Base-by-base conservation (phyloP, 2,329 filamentous ascomycete genomes). In the Aureobasidium subglaciale region DNA sequence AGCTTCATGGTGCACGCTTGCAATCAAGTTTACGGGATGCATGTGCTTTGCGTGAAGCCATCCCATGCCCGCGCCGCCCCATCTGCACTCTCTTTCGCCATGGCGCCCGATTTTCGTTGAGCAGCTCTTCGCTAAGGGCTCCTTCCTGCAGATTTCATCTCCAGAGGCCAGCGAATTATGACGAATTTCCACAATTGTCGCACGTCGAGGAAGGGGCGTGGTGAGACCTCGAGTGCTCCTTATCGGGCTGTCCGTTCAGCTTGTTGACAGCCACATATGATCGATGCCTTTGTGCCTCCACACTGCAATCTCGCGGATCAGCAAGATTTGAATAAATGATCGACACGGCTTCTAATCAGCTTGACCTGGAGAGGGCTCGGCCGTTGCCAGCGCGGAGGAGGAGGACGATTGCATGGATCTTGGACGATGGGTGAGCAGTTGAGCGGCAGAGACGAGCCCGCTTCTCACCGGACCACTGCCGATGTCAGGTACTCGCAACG, bases 401-500 rank as follows among this genome's bases (percentile, higher is more conserved):
- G n/a, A 18, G 3, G 18, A 22, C 29, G 32, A 35, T 38, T 20
- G 32, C 15, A 25, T 20, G 48, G 16, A 27, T 29, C 40, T n/a
- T n/a, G n/a, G n/a, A n/a, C n/a, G n/a, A n/a, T n/a, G 4, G 16
- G 42, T 18, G 27, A 45, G 34, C 34, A 35, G 34, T 30, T 40
- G 48, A 24, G 48, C 48, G 48, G 48, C 35, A 40, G 48, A 52
- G 20, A 43, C n/a, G 11, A 15, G 45, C 45, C 29, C 45, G 27
- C 9, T 50, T 27, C 46, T 38, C 48, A 41, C 35, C 48, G 48
- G 48, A 54, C 50, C 27, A 34, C 13, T 54, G 38, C 50, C 50
- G 50, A 54, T 42, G 50, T 54, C 50, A 54, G 50, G 50, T 54
- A 54, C 50, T 37, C 50, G 43, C 50, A 25, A 54, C 16, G 15